phyloP scores from a whole-genome alignment of 768 basidiomycete genomes.

The Suillus clintonianus region DNA sequence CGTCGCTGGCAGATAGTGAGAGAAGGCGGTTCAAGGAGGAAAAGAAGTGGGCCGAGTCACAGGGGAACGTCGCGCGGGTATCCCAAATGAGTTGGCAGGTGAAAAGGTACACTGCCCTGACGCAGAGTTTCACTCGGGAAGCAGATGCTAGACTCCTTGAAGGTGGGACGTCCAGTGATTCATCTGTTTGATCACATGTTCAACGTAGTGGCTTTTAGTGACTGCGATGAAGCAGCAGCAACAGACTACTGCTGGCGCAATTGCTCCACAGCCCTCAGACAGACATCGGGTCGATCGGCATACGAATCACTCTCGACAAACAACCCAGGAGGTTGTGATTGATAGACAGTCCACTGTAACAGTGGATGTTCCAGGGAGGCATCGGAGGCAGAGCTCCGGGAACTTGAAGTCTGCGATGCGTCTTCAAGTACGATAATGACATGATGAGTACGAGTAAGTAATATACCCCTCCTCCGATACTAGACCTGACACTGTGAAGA shows the following conservation, averaged over 20 bases:
- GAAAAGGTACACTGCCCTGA: slow-evolving; percentile 75
- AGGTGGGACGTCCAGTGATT: slow-evolving; percentile 43
- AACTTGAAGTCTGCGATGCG: slow-evolving; percentile 41
- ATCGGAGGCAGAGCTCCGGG: slow-evolving; percentile 30
- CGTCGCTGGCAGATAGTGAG: slow-evolving; percentile 81
- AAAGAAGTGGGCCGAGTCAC: slow-evolving; percentile 81
- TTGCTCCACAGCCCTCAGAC: slow-evolving; percentile 23
- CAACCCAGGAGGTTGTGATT: slow-evolving; percentile 24
- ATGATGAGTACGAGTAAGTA: background rate
- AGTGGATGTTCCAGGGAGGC: slow-evolving; percentile 31
- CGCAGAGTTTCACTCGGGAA: slow-evolving; percentile 79
- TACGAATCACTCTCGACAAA: slow-evolving; percentile 31
- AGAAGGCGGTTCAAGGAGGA: slow-evolving; percentile 83
- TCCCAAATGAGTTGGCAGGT: slow-evolving; percentile 84
- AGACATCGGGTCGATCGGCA: slow-evolving; percentile 22
- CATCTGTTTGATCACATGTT: background rate
- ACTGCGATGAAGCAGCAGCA: slow-evolving; percentile 27
- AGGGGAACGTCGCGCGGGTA: slow-evolving; percentile 75
- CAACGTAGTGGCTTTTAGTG: slow-evolving; percentile 20
- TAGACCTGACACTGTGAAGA: background rate
- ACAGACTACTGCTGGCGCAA: slow-evolving; percentile 11
- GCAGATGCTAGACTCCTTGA: slow-evolving; percentile 70
- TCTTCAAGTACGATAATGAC: slow-evolving; percentile 32
- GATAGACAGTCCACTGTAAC: slow-evolving; percentile 31
- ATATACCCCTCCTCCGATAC: background rate